These are phyloP conservation scores for Crithidia sp. DNA, from an alignment of 208 protist species.

Conservation along the genomic window DNA sequence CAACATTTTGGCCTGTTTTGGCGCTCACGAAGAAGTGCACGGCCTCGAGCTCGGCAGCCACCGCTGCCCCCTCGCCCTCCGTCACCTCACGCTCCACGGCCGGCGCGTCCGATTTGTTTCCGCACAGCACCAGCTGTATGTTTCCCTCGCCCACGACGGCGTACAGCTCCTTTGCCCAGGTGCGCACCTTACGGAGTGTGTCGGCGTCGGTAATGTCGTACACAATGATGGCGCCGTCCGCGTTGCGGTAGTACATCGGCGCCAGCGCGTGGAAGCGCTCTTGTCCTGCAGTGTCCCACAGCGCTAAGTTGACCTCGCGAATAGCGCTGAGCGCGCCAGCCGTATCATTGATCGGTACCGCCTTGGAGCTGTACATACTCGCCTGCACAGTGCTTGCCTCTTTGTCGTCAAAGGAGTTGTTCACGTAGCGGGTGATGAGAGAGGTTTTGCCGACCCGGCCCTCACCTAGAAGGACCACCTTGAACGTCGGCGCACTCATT, in stretches of 20 bases:
- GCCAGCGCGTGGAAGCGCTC: slow-evolving; percentile 95
- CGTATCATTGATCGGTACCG: slow-evolving; percentile 50
- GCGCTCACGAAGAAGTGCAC: slow-evolving; percentile 75
- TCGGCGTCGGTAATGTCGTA: slow-evolving; percentile 96
- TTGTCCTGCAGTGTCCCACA: slow-evolving; percentile 97
- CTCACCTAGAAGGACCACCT: slow-evolving; percentile 85
- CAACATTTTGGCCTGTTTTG: slow-evolving; percentile 69
- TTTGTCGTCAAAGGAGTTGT: slow-evolving; percentile 67
- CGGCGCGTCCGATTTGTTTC: slow-evolving; percentile 93
- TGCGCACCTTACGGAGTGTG: slow-evolving; percentile 93
- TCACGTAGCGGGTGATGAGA: slow-evolving; percentile 74
- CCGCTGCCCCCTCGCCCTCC: slow-evolving; percentile 60
- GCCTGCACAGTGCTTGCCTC: slow-evolving; percentile 75
- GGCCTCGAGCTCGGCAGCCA: slow-evolving; percentile 66
- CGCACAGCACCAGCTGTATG: slow-evolving; percentile 92
- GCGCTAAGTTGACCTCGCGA: slow-evolving; percentile 93
- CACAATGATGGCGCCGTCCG: slow-evolving; percentile 91
- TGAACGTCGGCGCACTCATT: slow-evolving; percentile 46
- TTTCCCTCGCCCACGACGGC: slow-evolving; percentile 87
- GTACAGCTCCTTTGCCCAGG: slow-evolving; percentile 95
- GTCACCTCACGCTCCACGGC: slow-evolving; percentile 77
- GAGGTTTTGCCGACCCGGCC: slow-evolving; percentile 89
- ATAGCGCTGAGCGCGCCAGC: slow-evolving; percentile 15
- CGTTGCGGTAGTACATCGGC: slow-evolving; percentile 89
- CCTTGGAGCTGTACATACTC: slow-evolving; percentile 64